These are phyloP conservation scores for Syncephalastrum racemosum DNA, from an alignment of 371 early-diverging fungal species.

Conservation along the genomic window DNA sequence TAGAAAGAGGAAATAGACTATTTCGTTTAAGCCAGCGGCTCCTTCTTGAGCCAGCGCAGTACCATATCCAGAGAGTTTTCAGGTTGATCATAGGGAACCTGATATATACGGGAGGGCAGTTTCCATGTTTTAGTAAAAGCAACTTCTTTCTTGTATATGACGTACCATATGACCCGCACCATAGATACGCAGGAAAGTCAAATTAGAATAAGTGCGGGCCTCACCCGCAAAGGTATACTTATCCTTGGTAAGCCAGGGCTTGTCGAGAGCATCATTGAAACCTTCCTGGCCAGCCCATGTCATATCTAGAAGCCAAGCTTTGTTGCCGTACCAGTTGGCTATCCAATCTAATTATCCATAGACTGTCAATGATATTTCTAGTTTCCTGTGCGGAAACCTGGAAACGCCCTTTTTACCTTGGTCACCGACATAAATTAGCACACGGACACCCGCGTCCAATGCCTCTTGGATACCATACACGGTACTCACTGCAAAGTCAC, in stretches of 20 bases:
- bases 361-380: no score
- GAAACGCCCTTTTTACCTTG: no score
- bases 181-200: conserved; percentile 79
- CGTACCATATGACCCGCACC: conserved; percentile 85
- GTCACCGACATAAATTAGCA: conserved; percentile 78
- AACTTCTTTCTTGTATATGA: neutral
- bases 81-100: conserved; percentile 66
- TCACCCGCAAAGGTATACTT: conserved; percentile 63
- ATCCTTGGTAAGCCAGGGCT: conserved; percentile 34
- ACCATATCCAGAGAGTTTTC: conserved; percentile 53
- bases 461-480: conserved; percentile 47
- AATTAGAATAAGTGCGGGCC: conserved; percentile 56
- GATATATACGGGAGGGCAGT: neutral
- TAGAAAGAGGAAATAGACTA: no score
- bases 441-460: conserved; percentile 72
- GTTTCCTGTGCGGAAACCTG: no score
- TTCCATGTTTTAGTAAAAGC: neutral
- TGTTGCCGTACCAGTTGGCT: conserved; percentile 85
- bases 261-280: conserved; percentile 61
- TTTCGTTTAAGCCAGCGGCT: neutral
- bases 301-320: conserved; percentile 76
- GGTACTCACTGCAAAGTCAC: conserved; percentile 71
- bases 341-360: conserved; percentile 59
- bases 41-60: conserved; percentile 48
- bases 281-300: conserved; percentile 76